Evolutionary conservation across 2,329 filamentous ascomycete species (phyloP).

Genomic region (Fusarium setosum): DNA sequence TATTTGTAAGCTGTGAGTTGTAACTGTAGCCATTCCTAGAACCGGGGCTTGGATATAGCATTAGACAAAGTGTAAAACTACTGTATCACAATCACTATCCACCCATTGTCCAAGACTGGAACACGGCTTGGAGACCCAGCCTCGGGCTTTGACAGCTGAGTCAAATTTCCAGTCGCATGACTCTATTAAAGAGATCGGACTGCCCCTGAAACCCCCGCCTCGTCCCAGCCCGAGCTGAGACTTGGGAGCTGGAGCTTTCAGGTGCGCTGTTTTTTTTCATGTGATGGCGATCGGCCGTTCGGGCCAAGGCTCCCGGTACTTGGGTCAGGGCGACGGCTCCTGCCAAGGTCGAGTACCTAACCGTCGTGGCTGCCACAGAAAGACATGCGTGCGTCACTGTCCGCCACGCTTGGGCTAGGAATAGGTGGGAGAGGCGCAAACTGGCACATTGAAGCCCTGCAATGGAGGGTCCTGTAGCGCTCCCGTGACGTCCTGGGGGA

Average conservation of each 20-base stretch:
- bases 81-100: background rate
- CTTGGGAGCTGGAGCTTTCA: slow-evolving; percentile 6
- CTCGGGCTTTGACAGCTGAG: slow-evolving; percentile 14
- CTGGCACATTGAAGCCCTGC: slow-evolving; percentile 24
- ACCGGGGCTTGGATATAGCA: background rate
- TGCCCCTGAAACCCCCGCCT: slow-evolving; percentile 31
- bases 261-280: slow-evolving; percentile 28
- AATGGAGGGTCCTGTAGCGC: slow-evolving; percentile 26
- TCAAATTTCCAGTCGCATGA: slow-evolving; percentile 29
- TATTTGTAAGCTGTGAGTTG: slow-evolving; percentile 25
- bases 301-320: slow-evolving; percentile 29
- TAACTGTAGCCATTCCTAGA: slow-evolving; percentile 5
- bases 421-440: slow-evolving; percentile 34
- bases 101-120: background rate
- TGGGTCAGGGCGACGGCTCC: slow-evolving; percentile 10
- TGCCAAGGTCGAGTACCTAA: slow-evolving; percentile 24
- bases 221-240: slow-evolving; percentile 18
- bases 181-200: slow-evolving; percentile 14
- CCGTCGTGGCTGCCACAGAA: slow-evolving; percentile 10
- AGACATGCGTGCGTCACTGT: slow-evolving; percentile 36
- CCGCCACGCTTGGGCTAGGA: slow-evolving; percentile 28
- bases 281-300: slow-evolving; percentile 29
- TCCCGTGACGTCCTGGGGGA: slow-evolving; percentile 34
- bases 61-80: slow-evolving; percentile 16
- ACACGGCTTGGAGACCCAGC: background rate